Base-by-base conservation (phyloP, 805 yeast genomes). In the Brettanomyces sp. region DNA sequence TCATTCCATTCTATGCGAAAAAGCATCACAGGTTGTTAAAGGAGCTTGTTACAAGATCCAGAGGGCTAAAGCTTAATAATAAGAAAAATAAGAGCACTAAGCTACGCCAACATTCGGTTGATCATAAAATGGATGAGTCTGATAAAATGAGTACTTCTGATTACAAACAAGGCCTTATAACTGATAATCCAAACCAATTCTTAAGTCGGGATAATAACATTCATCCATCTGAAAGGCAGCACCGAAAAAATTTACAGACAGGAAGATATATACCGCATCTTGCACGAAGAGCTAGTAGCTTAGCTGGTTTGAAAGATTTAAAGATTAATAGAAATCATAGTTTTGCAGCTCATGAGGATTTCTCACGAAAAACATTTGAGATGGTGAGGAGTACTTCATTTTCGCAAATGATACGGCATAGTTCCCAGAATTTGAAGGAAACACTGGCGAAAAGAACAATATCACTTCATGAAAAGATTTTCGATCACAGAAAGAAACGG, bases 311-410 rank as follows among this genome's bases (percentile, higher is more conserved):
- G 4, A 45, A 60, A 4, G 49, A 49, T 9, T 21, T 56, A 6
- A 52, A 47, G 43, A 33, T 59, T 14, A 56, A 51, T 44, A 47
- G 65, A 30, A 36, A 57, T 9, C 60, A 66, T 14, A 52, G 52
- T 30, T 40, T 56, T 36, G 47, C 47, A 3, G 42, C 59, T 2
- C 49, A 48, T 12, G 40, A 44, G 6, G 61, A 58, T 37, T 41
- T 60, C 18, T 57, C 59, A 3, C 57, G 53, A 40, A 64, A 62
- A 45, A 60, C 65, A 4, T 64, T 64, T 47, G 64, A 59, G 38
- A 63, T 64, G 66, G 51, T 55, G 5, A 55, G 53, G 39, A 49
- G 50, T 12, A 48, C 60, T 0, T 56, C 63, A 3, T 53, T 57
- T 35, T 45, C 53, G 5, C 51, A 45, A 14, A 14, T 42, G 25